Evolutionary conservation across 2,329 filamentous ascomycete genomes (phyloP).

Genomic region (Neonectria punicea): DNA sequence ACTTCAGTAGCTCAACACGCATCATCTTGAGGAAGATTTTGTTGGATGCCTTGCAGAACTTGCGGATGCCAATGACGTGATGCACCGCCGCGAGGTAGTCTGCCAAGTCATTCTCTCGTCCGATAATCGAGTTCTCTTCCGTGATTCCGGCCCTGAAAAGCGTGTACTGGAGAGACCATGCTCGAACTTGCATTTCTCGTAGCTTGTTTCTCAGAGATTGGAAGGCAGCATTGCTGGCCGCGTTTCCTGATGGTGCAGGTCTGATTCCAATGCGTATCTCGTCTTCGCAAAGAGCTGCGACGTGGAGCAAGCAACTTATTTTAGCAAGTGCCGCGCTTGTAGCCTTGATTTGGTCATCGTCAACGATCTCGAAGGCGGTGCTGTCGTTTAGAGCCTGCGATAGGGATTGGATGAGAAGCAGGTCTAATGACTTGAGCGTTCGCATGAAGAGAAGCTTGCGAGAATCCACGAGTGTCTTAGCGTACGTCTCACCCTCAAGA

Average conservation of each 20-base stretch:
- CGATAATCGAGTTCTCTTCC: constrained; percentile 70
- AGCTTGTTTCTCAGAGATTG: constrained; percentile 71
- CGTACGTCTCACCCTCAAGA: constrained; percentile 71
- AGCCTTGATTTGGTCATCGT: constrained; percentile 78
- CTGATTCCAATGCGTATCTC: constrained; percentile 82
- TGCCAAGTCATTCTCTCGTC: constrained; percentile 77
- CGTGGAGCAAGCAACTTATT: constrained; percentile 79
- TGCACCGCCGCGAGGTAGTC: constrained; percentile 86
- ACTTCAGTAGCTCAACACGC: constrained; percentile 83
- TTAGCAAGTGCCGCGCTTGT: constrained; percentile 78
- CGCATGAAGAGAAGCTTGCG: constrained; percentile 78
- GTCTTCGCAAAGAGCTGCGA: constrained; percentile 85
- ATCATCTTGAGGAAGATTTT: constrained; percentile 91
- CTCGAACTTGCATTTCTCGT: constrained; percentile 86
- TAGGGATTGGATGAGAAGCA: constrained; percentile 78
- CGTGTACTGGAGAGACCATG: constrained; percentile 88
- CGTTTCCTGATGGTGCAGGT: constrained; percentile 66
- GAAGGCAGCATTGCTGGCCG: constrained; percentile 66
- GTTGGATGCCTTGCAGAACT: constrained; percentile 85
- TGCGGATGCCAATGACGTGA: constrained; percentile 83
- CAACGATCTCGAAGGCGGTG: constrained; percentile 83
- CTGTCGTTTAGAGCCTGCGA: constrained; percentile 73
- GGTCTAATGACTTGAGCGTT: constrained; percentile 82
- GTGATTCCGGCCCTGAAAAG: constrained; percentile 83
- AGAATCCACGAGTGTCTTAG: constrained; percentile 67